Evolutionary conservation across 202 grass and related monocot genomes (phyloP).

Genomic region (Tripidium arundinaceum): DNA sequence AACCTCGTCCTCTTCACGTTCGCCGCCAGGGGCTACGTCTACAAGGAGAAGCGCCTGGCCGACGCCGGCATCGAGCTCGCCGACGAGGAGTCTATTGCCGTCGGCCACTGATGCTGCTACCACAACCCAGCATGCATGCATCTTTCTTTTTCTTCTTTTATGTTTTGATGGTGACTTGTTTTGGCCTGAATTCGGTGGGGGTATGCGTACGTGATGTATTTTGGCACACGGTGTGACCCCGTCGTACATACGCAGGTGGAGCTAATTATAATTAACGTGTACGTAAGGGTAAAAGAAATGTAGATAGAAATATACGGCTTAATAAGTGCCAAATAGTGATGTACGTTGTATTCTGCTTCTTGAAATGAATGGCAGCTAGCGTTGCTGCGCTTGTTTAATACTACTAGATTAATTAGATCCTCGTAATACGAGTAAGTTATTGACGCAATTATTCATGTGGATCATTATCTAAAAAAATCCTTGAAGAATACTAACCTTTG

Average conservation of each 20-base stretch:
- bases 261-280: slow-evolving; percentile 1
- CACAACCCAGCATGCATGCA: background rate
- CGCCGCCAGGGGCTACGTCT: slow-evolving; percentile 46
- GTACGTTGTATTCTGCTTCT: background rate
- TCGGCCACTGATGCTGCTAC: slow-evolving; percentile 25
- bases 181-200: slow-evolving; percentile 19
- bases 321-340: slow-evolving; percentile 1
- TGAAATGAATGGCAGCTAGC: background rate
- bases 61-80: slow-evolving; percentile 51
- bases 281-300: slow-evolving; percentile 26
- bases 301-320: slow-evolving; percentile 13
- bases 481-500: too few species aligned
- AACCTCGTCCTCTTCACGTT: slow-evolving; percentile 42
- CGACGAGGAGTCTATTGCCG: slow-evolving; percentile 44
- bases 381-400: background rate
- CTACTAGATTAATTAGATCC: background rate
- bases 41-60: slow-evolving; percentile 52
- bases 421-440: too few species aligned
- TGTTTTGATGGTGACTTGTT: slow-evolving; percentile 8
- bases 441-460: too few species aligned
- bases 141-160: background rate
- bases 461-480: too few species aligned
- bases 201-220: slow-evolving; percentile 36
- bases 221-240: slow-evolving; percentile 5
- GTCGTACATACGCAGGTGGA: slow-evolving; percentile 7